Base-by-base conservation (phyloP, 2,329 filamentous ascomycete species). In the Diaporthe helianthi region DNA sequence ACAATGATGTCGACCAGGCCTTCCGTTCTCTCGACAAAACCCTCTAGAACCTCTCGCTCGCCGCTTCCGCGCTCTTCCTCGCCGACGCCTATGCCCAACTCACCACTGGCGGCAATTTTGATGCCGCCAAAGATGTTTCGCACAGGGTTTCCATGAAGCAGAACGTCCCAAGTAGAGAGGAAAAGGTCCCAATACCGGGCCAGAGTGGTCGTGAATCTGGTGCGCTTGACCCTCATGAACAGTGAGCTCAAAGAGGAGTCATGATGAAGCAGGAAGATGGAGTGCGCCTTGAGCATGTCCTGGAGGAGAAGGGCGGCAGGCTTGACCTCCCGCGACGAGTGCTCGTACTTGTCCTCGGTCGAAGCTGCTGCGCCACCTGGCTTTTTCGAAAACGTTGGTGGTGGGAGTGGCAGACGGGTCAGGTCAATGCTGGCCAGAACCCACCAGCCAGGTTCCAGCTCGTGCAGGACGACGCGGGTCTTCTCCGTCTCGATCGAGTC, bases 41-140 rank as follows among this genome's bases (percentile, higher is more conserved):
- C 93, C 79, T 98, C 95, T 1, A 99, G 83, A 0, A 98, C 95
- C 75, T 97, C 95, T 75, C 95, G 86, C 81, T 98, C 95, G 38
- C 94, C 94, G 77, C 95, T 98, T 5, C 95, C 95, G 78, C 94
- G 91, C 67, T 98, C 93, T 81, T 98, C 96, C 78, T 98, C 96
- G 22, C 96, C 96, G 1, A 98, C 96, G 0, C 96, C 96, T 54
- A 98, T 88, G 19, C 96, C 96, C 31, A 98, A 87, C 80, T 98
- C 95, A 22, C 96, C 95, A 41, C 93, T 94, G 8, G 92, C 93
- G 15, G 94, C 93, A 38, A 99, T 85, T 79, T 97, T 97, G 76
- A 97, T 89, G 7, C 93, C 94, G 13, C 91, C 89, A 75, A 93
- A 94, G 6, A 97, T 84, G 72, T 91, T 90, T 1, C 91, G 88